A percentile compares a stretch with the other conserved stretches of the same genome.
Conservation (phyloP, 2,329 filamentous ascomycete species). For the Paracoccidioides lutzii region DNA sequence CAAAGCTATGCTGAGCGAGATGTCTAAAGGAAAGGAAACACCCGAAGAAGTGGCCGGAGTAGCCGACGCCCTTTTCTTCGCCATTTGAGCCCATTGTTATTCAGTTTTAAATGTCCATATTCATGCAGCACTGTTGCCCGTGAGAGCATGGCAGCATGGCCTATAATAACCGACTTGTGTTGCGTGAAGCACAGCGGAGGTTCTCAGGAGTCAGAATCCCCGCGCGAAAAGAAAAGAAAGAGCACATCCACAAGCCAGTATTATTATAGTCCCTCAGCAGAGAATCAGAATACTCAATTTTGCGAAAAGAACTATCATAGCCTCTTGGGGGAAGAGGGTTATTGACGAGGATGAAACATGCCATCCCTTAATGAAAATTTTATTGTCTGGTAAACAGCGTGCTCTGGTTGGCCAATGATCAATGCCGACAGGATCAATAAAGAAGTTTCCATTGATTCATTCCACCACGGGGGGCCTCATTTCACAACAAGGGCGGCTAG, state of each 20-base stretch:
- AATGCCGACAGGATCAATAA: background rate
- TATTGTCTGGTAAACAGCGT: background rate
- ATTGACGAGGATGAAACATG: background rate
- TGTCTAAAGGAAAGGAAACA: constrained; percentile 18
- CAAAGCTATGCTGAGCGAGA: constrained; percentile 60
- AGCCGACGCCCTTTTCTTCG: background rate
- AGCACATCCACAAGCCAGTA: background rate
- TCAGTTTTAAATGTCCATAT: background rate
- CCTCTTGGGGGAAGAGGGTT: background rate
- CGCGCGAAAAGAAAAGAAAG: background rate
- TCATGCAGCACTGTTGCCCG: background rate
- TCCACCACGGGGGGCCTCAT: background rate
- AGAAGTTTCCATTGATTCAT: background rate
- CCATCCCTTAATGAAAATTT: background rate
- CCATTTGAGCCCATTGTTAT: background rate
- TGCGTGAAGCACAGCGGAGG: too few species aligned
- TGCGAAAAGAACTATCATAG: background rate
- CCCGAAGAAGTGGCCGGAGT: background rate
- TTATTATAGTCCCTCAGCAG: background rate
- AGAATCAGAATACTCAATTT: background rate
- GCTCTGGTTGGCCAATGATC: background rate
- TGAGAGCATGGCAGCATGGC: background rate
- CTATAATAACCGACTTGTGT: background rate
- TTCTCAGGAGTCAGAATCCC: too few species aligned
- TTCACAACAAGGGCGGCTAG: too few species aligned